Conservation (phyloP, 129 eudicot genomes). For the Daucus carota region DH1_v3.0 NC_030389.2:38157501-38158000, state of each 20-base stretch:
- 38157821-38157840: neutral
- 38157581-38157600: neutral
- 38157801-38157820: neutral
- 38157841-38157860: neutral
- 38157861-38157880: neutral
- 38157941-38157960: slow-evolving; percentile 38
- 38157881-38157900: slow-evolving; percentile 12
- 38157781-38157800: too few species aligned
- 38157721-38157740: too few species aligned
- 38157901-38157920: slow-evolving; percentile 70
- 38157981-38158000: slow-evolving; percentile 52
- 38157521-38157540: neutral
- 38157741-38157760: too few species aligned
- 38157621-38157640: neutral
- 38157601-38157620: neutral
- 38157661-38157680: too few species aligned
- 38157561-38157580: neutral
- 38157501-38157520: neutral
- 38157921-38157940: slow-evolving; percentile 66
- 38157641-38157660: neutral
- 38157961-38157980: slow-evolving; percentile 56
- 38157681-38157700: too few species aligned
- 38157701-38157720: too few species aligned
- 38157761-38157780: too few species aligned
- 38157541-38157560: neutral